A percentile compares a stretch with the other conserved stretches of the same genome.
phyloP scores from a whole-genome alignment of 1,284 basidiomycete genomes.

The Cystobasidium slooffiae region DNA sequence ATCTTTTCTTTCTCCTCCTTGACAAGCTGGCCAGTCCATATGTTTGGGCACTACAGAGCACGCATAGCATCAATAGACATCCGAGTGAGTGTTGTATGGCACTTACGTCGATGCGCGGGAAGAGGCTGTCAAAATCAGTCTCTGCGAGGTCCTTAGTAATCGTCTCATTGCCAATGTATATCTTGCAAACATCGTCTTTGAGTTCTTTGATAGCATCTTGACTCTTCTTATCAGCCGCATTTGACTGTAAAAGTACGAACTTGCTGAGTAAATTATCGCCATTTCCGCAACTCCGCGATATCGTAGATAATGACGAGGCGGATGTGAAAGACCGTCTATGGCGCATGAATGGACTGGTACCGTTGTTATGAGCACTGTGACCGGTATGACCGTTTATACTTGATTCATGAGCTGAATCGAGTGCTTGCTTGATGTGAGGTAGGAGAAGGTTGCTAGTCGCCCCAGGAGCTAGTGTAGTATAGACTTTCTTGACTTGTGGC shows the following conservation, averaged over 20 bases:
- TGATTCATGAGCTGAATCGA: conserved; percentile 10
- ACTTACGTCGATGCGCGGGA: conserved; percentile 16
- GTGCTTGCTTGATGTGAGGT: conserved; percentile 24
- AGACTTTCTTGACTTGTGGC: conserved; percentile 38
- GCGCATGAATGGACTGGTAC: conserved; percentile 23
- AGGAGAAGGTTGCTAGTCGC: conserved; percentile 14
- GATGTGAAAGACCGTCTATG: conserved; percentile 29
- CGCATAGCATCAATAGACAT: background rate
- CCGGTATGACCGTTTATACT: background rate
- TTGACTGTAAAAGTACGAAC: conserved; percentile 15
- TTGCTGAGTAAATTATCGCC: conserved; percentile 19
- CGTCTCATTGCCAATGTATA: background rate
- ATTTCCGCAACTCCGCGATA: conserved; percentile 15
- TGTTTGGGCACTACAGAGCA: background rate
- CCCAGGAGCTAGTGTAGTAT: conserved; percentile 14
- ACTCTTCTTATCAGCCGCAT: background rate
- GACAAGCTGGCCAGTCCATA: background rate
- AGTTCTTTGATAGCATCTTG: conserved; percentile 14
- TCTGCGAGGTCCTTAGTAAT: conserved; percentile 19
- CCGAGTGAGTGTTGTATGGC: background rate
- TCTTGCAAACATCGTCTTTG: background rate
- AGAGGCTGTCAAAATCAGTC: conserved; percentile 21
- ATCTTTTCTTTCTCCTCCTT: background rate
- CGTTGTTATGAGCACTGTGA: background rate
- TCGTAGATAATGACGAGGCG: conserved; percentile 17